Evolutionary conservation across 1,284 basidiomycete species (phyloP), one percentile per base, ranked within the genome.

Genomic region (Clitocybe nebularis): DNA sequence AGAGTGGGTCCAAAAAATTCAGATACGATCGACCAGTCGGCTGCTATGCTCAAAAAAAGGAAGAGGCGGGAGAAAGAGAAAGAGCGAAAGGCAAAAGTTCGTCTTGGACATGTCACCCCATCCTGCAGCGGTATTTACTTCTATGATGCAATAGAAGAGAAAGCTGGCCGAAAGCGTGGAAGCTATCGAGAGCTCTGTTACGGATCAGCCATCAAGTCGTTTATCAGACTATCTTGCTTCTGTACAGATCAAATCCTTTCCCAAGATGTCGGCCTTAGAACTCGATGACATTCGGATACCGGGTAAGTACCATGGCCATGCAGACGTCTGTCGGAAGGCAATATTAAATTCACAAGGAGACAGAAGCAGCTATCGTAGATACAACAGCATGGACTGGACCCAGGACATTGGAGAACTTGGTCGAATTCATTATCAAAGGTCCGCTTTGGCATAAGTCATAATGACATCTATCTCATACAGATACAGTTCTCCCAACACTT

Each of bases 351-450:
- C 67, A 72, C 68, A 50, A 49, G 45, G 58, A 76, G 75, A 66
- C 66, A 89, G 88, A 77, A 62, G 71, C 68, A 44, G 73, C 79
- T 44, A 81, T 92, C 58, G 71, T 69, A 54, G 86, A 91, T 62
- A 89, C 88, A 46, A 81, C 77, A 14, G 54, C 64, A 64, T 88
- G 87, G 79, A 78, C 71, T 58, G 75, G 71, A 41, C 74, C 78
- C 48, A 75, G 89, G 58, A 79, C 78, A 37, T 68, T 87, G 54
- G 81, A 86, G 53, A 69, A 75, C 32, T 64, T 92, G 36, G 69
- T 72, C 51, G 75, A 82, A 34, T 92, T 92, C 62, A 85, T 92
- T 36, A 66, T 71, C 47, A 73, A 82, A 69, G 72, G 89, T 87
- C 46, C 29, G 67, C 47, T 8, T 34, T 21, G 14, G 19, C 11